Evolutionary conservation across 805 yeast species (phyloP), one percentile per base, ranked within the genome.

Genomic region (Kazachstania martiniae): DNA sequence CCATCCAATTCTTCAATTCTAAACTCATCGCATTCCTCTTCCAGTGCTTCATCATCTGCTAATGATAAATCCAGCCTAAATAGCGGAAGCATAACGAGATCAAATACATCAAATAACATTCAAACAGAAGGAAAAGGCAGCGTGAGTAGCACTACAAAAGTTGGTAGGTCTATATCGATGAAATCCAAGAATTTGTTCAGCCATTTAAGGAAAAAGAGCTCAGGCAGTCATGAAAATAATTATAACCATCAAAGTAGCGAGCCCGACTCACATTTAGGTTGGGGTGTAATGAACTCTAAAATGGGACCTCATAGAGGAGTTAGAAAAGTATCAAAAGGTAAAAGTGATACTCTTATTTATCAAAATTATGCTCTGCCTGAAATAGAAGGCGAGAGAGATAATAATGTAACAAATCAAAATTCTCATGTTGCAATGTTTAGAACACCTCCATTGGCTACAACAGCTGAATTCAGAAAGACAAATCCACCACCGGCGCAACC

Each of bases 151-250:
- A 7, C 6, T 14, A 5, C 18, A 15, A 42, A 35, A 30, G 18
- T 56, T 3, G 47, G 53, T 5, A 48, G 63, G 35, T 53, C 62
- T 1, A 46, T 59, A 23, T 56, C 62, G 3, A 39, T 55, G 15
- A 54, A 53, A 31, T 53, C 59, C 6, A 48, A 51, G 31, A 49
- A 42, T 27, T 29, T 51, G 47, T 53, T 24, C 39, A 42, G 27
- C 43, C 44, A 27, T 31, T 51, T 23, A 47, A 49, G 35, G 30
- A 18, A 15, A 37, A 31, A 24, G 3, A 21, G 21, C 16, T 10
- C 12, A 3, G 23, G 8, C n/a, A n/a, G n/a, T n/a, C n/a, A n/a
- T n/a, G n/a, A n/a, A n/a, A n/a, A n/a, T n/a, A n/a, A n/a, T n/a
- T n/a, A n/a, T n/a, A n/a, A n/a, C n/a, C n/a, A n/a, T n/a, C n/a